Conservation (phyloP, 306 rosid genomes). For the Glycine latifolia region DNA sequence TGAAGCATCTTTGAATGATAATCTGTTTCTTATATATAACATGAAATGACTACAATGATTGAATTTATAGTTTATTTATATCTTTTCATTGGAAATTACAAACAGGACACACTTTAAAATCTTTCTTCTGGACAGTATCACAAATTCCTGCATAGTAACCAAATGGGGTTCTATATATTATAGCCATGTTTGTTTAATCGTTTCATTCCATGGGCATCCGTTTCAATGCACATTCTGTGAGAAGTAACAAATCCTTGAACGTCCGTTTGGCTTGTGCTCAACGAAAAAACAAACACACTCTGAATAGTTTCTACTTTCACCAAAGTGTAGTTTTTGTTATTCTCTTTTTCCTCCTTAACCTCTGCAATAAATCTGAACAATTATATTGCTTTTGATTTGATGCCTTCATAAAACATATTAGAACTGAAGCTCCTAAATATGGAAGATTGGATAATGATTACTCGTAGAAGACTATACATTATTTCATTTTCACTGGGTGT, state of each 20-base stretch:
- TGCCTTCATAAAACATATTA: neutral
- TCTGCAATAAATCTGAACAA: neutral
- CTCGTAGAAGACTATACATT: neutral
- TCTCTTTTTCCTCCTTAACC: neutral
- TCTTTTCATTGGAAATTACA: constrained; percentile 19
- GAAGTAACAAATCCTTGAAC: no score
- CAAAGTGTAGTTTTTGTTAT: neutral
- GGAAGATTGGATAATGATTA: neutral
- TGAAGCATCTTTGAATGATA: no score
- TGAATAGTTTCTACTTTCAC: neutral
- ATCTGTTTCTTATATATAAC: neutral
- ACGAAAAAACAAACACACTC: neutral
- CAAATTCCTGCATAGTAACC: constrained; percentile 30
- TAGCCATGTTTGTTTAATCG: no score
- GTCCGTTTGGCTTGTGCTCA: no score
- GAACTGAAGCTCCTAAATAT: neutral
- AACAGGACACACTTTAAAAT: constrained; percentile 28
- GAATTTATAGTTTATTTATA: constrained; percentile 31
- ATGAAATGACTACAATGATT: constrained; percentile 36
- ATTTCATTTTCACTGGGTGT: neutral
- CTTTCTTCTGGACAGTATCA: constrained; percentile 5
- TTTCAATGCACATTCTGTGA: no score
- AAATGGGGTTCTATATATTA: constrained; percentile 23
- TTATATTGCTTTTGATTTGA: neutral
- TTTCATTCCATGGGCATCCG: no score